Conservation (phyloP, 176 grass and related monocot genomes). For the Urochloa ruziziensis region DNA sequence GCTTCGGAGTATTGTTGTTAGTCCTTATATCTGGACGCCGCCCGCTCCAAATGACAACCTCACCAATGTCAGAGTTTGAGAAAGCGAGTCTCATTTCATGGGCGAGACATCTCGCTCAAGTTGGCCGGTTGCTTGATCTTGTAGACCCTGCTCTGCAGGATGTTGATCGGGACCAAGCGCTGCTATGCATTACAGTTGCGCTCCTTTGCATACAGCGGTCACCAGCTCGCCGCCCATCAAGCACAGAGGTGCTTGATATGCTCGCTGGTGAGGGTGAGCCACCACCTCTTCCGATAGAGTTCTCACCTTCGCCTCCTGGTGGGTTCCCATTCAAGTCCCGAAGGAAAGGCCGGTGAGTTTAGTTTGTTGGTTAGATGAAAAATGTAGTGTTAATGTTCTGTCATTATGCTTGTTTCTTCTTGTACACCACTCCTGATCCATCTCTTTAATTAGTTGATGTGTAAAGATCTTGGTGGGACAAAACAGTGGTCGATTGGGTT, state of each 20-base stretch:
- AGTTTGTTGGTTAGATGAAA: slow-evolving; percentile 36
- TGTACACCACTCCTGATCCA: slow-evolving; percentile 46
- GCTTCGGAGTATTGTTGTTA: slow-evolving; percentile 80
- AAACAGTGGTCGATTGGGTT: slow-evolving; percentile 31
- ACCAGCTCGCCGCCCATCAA: slow-evolving; percentile 66
- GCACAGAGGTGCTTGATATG: slow-evolving; percentile 66
- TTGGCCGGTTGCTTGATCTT: slow-evolving; percentile 81
- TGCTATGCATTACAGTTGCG: slow-evolving; percentile 83
- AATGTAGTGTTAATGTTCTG: slow-evolving; percentile 24
- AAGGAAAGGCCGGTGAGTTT: slow-evolving; percentile 75
- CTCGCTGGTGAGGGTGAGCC: slow-evolving; percentile 67
- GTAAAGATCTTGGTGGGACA: slow-evolving; percentile 29
- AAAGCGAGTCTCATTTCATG: slow-evolving; percentile 85
- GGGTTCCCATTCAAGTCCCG: slow-evolving; percentile 67
- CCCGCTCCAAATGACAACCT: slow-evolving; percentile 78
- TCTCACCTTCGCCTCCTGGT: slow-evolving; percentile 79
- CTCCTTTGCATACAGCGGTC: slow-evolving; percentile 86
- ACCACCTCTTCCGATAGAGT: slow-evolving; percentile 71
- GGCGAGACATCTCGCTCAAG: slow-evolving; percentile 79
- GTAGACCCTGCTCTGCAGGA: slow-evolving; percentile 66
- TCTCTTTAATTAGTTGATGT: slow-evolving; percentile 37
- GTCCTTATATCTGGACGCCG: slow-evolving; percentile 91
- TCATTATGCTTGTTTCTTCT: slow-evolving; percentile 31
- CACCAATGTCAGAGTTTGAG: slow-evolving; percentile 92
- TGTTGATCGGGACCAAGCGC: slow-evolving; percentile 66